Base-by-base conservation (phyloP, 225 moss, liverwort and hornwort species). In the Takakia lepidozioides region DNA sequence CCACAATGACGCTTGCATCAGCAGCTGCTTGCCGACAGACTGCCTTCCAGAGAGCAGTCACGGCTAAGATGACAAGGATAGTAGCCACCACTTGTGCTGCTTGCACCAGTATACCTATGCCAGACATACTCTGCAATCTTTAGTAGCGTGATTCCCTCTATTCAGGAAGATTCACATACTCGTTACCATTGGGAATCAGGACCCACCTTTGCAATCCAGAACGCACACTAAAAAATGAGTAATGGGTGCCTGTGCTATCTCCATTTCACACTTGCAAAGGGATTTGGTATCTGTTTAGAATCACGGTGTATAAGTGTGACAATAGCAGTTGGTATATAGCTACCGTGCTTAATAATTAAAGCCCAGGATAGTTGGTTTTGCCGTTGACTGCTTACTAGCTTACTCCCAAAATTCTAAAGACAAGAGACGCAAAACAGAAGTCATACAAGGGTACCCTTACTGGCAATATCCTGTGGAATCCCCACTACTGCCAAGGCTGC, bases 11-110 rank as follows among this genome's bases (percentile, higher is more conserved):
- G 50, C 71, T 78, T 46, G 78, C 71, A 63, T 86, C 84, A 43
- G 83, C 76, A 43, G 66, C 62, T 27, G 79, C 65, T 58, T 78
- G 86, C 36, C 75, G 54, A 39, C 72, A 78, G 29, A 84, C 42
- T 19, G 84, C 79, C 72, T 93, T 93, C 69, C 75, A 70, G 28
- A 93, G 68, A 23, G 93, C 93, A 50, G 81, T 86, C 55, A 86
- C 59, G 51, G 83, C 69, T 55, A 89, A 65, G 9, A 70, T 57
- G 56, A 86, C 75, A 52, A 76, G 46, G 3, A 72, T 39, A 23
- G 64, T 59, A 51, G 72, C 55, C 29, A 57, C 44, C 53, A 70
- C 83, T 52, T 89, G 81, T 19, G 56, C 60, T 39, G 54, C 32
- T 55, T 79, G 81, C 43, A 93, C 69, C 35, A 76, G 49, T 26